Base-by-base conservation (phyloP, 192 early-diverging fungal species). In the Phlyctochytrium arcticum region DNA sequence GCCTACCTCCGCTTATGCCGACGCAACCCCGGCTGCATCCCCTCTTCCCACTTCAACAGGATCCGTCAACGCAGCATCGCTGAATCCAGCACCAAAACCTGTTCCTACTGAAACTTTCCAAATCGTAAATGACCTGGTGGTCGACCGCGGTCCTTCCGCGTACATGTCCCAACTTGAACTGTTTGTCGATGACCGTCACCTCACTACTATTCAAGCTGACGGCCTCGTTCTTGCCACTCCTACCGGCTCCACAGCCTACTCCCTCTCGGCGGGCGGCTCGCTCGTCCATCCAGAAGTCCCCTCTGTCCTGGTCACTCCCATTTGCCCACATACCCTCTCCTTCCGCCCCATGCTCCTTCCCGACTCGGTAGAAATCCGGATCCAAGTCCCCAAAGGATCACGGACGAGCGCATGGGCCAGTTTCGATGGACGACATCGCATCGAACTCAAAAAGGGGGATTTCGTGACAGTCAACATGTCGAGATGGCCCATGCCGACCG, bases 181-280 rank as follows among this genome's bases (percentile, higher is more conserved):
- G 50, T 92, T 90, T 80, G 94, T 87, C 17, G 90, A 95, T 62
- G 88, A 91, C 30, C 72, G 83, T 48, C 92, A 95, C 64, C 72
- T 99, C 32, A 96, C 96, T 3, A 96, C 94, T 0, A 91, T 98
- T 4, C 92, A 96, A 60, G 96, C 96, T 0, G 96, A 99, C 71
- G 96, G 96, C 1, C 77, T 99, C 67, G 90, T 92, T 29, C 73
- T 99, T 56, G 88, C 94, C 0, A 98, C 97, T 5, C 93, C 97
- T 5, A 99, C 97, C 0, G 97, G 97, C 3, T 54, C 42, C 50
- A 83, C 81, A 29, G 79, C 78, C 36, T 77, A 72, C 36, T 80
- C 85, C 17, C 73, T 90, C 17, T 88, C 92, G n/a, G 95, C 94
- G 0, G 96, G 95, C 32, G 96, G 95, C 0, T 89, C 91, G 10